Evolutionary conservation across 345 rosid genomes (phyloP).

Genomic region (Euphorbia lathyris): DNA sequence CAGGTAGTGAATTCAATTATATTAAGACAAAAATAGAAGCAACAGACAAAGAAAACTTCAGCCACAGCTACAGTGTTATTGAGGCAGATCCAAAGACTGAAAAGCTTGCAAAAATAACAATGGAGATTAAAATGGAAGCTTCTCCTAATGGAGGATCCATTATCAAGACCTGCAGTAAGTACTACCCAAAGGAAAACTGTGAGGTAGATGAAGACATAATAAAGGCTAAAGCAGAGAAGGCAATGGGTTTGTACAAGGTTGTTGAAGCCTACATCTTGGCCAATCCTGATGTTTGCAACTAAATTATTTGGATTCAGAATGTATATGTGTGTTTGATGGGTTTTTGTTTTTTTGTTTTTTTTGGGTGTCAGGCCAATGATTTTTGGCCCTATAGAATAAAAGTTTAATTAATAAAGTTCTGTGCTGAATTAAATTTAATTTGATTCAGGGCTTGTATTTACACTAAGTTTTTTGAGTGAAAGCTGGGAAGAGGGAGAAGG

Average conservation of each 20-base stretch:
- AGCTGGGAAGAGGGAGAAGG: too few species aligned
- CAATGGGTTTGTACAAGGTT: background rate
- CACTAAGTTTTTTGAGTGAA: too few species aligned
- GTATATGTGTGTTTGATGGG: too few species aligned
- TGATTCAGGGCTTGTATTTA: too few species aligned
- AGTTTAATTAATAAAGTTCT: too few species aligned
- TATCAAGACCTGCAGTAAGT: background rate
- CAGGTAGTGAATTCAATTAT: constrained; percentile 27
- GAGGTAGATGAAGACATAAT: constrained; percentile 4
- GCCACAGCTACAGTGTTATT: constrained; percentile 28
- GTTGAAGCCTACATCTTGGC: background rate
- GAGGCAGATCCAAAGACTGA: constrained; percentile 26
- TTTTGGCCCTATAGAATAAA: too few species aligned
- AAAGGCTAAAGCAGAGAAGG: background rate
- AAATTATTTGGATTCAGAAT: too few species aligned
- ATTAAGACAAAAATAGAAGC: constrained; percentile 37
- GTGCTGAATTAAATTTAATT: too few species aligned
- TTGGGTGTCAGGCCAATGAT: too few species aligned
- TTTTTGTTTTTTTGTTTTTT: too few species aligned
- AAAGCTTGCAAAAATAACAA: constrained; percentile 26
- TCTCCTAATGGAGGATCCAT: constrained; percentile 32
- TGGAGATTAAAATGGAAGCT: constrained; percentile 34
- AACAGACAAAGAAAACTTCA: constrained; percentile 33
- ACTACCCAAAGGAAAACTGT: background rate
- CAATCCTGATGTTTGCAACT: background rate